Percentiles rank a stretch among this genome's conserved stretches.
These are phyloP conservation scores for Fraxinus sp. DNA, from an alignment of 305 asterid genomes.

Conservation along the genomic window DNA sequence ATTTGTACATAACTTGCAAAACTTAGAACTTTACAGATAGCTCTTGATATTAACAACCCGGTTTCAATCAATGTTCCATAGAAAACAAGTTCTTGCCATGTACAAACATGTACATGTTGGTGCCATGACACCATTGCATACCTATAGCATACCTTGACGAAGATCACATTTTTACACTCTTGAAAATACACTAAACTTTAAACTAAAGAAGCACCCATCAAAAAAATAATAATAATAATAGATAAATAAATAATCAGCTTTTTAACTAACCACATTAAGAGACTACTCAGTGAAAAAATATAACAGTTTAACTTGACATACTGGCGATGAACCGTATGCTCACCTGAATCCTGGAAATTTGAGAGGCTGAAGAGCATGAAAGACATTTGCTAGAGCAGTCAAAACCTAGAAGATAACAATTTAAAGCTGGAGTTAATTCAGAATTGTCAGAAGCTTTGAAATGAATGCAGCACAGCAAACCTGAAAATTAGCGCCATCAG, in stretches of 20 bases:
- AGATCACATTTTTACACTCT: not conserved
- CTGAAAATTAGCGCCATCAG: constrained; percentile 96
- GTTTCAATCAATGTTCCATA: not conserved
- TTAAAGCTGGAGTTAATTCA: not conserved
- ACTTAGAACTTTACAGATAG: not conserved
- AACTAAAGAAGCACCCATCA: not conserved
- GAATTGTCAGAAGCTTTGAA: not conserved
- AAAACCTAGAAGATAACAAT: constrained; percentile 51
- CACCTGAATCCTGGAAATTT: constrained; percentile 97
- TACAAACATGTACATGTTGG: not conserved
- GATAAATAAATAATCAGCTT: not conserved
- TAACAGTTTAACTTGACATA: constrained; percentile 1
- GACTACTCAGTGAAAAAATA: not conserved
- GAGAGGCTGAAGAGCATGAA: constrained; percentile 96
- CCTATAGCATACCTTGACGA: not conserved
- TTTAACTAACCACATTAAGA: not conserved
- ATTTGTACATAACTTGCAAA: not conserved
- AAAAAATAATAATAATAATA: too few relatives aligned
- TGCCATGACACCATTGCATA: not conserved
- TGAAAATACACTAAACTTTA: not conserved
- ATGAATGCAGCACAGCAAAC: constrained; percentile 31
- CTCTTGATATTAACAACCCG: not conserved
- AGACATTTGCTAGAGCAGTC: constrained; percentile 84
- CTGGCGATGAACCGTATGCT: constrained; percentile 19
- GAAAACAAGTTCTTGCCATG: not conserved